Evolutionary conservation across 495 filamentous ascomycete species (phyloP).

Genomic region (Hypoxylon subgilvum): DNA sequence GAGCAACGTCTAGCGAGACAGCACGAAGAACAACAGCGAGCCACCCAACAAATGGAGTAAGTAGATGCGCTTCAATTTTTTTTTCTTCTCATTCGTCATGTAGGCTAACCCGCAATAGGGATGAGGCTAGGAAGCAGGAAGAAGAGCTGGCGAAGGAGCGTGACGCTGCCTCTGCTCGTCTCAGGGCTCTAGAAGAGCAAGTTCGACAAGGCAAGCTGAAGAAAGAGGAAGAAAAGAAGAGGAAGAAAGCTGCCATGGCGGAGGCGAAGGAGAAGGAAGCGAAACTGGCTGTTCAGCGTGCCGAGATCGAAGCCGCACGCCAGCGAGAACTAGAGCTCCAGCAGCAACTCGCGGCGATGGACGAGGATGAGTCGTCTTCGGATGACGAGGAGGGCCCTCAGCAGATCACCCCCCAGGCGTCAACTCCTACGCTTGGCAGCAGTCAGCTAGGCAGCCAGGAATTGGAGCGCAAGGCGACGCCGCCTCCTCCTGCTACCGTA

Average conservation of each 20-base stretch:
- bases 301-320: conserved; percentile 88
- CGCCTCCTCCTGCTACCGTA: conserved; percentile 55
- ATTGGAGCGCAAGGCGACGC: conserved; percentile 56
- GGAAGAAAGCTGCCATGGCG: conserved; percentile 83
- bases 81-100: conserved; percentile 28
- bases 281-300: conserved; percentile 80
- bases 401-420: conserved; percentile 80
- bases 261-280: conserved; percentile 90
- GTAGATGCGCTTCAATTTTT: conserved; percentile 44
- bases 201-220: conserved; percentile 94
- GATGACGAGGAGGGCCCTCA: conserved; percentile 89
- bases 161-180: conserved; percentile 78
- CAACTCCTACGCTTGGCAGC: conserved; percentile 71
- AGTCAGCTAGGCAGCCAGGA: conserved; percentile 60
- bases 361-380: conserved; percentile 73
- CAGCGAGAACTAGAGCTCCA: conserved; percentile 88
- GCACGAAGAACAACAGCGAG: conserved; percentile 77
- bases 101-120: conserved; percentile 58
- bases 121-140: conserved; percentile 76
- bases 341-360: conserved; percentile 81
- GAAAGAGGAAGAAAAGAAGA: conserved; percentile 92
- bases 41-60: conserved; percentile 82
- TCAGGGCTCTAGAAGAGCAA: conserved; percentile 89
- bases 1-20: conserved; percentile 67
- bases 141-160: conserved; percentile 79